phyloP scores from a whole-genome alignment of 2,329 filamentous ascomycete species.

The Colletotrichum euphorbiae region DNA sequence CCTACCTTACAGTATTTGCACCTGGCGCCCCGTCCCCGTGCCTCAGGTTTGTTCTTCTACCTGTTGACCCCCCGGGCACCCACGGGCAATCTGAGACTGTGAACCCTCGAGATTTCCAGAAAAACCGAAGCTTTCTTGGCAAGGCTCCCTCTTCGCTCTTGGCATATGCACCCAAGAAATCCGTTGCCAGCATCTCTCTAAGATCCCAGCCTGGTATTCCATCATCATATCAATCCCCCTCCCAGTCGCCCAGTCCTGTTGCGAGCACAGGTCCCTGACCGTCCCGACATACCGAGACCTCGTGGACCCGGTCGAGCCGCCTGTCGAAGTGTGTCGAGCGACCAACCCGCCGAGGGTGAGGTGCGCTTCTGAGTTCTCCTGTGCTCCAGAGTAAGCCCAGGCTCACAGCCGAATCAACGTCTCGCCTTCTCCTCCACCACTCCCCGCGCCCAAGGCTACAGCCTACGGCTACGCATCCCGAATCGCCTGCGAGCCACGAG shows the following conservation, averaged over 20 bases:
- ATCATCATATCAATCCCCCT: conserved; percentile 39
- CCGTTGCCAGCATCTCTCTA: conserved; percentile 39
- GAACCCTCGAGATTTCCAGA: conserved; percentile 40
- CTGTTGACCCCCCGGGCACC: conserved; percentile 25
- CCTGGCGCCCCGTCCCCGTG: conserved; percentile 13
- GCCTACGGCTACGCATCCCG: conserved; percentile 5
- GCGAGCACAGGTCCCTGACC: conserved; percentile 37
- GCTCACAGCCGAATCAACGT: conserved; percentile 4
- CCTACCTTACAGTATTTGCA: background rate
- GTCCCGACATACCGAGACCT: conserved; percentile 36
- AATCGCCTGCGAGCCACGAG: conserved; percentile 34
- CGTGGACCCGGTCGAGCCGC: conserved; percentile 37
- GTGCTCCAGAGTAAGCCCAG: conserved; percentile 6
- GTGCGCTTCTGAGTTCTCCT: background rate
- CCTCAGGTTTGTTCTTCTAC: conserved; percentile 33
- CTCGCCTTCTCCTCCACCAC: background rate
- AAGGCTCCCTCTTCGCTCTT: conserved; percentile 41
- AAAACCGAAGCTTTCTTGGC: conserved; percentile 43
- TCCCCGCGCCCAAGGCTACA: conserved; percentile 14
- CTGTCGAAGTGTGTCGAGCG: conserved; percentile 12
- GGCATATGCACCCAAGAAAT: conserved; percentile 42
- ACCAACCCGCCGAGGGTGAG: background rate
- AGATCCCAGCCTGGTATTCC: conserved; percentile 40
- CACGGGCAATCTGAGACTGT: conserved; percentile 41
- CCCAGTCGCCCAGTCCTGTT: conserved; percentile 16